Percentiles rank a stretch among this genome's conserved stretches.
Conservation (phyloP, 1,284 basidiomycete species). For the Schizophyllum amplum region DNA sequence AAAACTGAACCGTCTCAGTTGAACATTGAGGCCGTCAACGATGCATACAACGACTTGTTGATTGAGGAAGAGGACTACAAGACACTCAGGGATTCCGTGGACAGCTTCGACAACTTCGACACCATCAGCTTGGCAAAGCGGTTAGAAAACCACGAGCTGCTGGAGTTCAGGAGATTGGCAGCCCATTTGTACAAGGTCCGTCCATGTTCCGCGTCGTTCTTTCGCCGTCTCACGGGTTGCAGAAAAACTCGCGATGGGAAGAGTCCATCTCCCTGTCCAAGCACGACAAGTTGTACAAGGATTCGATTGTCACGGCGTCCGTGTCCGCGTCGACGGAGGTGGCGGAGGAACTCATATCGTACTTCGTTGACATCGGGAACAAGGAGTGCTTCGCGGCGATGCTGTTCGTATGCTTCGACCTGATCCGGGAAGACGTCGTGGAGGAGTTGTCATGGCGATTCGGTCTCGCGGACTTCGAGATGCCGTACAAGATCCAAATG, state of each 20-base stretch:
- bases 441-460: slow-evolving; percentile 96
- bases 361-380: slow-evolving; percentile 96
- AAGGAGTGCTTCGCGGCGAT: slow-evolving; percentile 95
- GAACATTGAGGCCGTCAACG: slow-evolving; percentile 95
- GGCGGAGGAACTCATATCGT: slow-evolving; percentile 88
- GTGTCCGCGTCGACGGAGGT: slow-evolving; percentile 76
- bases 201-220: no score
- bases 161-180: slow-evolving; percentile 94
- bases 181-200: slow-evolving; percentile 97
- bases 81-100: slow-evolving; percentile 91
- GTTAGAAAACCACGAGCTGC: slow-evolving; percentile 84
- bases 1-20: slow-evolving; percentile 49
- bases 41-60: slow-evolving; percentile 92
- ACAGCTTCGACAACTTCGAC: slow-evolving; percentile 98
- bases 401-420: slow-evolving; percentile 89
- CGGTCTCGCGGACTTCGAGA: slow-evolving; percentile 91
- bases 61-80: slow-evolving; percentile 99
- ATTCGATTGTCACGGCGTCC: slow-evolving; percentile 91
- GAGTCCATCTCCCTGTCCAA: slow-evolving; percentile 93
- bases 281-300: slow-evolving; percentile 93
- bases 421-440: slow-evolving; percentile 85
- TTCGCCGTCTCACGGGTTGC: no score
- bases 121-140: slow-evolving; percentile 82
- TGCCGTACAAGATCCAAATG: slow-evolving; percentile 89
- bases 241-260: slow-evolving; percentile 94